These are phyloP conservation scores for Fraxinus pennsylvanica DNA, from an alignment of 257 asterid genomes.

Conservation along the genomic window DNA sequence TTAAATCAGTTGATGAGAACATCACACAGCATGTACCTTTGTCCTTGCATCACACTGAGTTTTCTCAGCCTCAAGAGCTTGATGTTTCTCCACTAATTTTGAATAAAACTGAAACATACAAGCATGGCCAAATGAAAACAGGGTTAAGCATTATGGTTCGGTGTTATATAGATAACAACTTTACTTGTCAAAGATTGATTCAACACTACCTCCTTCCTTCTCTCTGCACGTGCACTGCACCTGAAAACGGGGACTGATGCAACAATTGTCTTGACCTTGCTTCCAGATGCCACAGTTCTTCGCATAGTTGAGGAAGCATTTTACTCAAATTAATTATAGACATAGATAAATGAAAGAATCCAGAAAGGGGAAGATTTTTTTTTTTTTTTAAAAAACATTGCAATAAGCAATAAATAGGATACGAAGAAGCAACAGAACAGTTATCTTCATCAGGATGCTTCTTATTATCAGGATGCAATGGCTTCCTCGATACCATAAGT, in stretches of 20 bases:
- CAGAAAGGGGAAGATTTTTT: neutral
- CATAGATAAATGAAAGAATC: slow-evolving; percentile 6
- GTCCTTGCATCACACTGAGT: slow-evolving; percentile 63
- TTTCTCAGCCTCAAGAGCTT: slow-evolving; percentile 78
- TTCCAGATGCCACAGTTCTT: slow-evolving; percentile 48
- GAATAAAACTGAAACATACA: slow-evolving; percentile 53
- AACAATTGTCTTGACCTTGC: slow-evolving; percentile 56
- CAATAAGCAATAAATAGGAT: slow-evolving; percentile 41
- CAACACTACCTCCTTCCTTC: slow-evolving; percentile 72
- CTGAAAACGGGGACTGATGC: slow-evolving; percentile 67
- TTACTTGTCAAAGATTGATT: slow-evolving; percentile 5
- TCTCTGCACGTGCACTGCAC: slow-evolving; percentile 78
- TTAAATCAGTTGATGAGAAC: neutral
- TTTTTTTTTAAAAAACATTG: neutral
- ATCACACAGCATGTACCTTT: slow-evolving; percentile 49
- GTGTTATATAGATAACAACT: slow-evolving; percentile 5
- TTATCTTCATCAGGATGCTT: slow-evolving; percentile 74
- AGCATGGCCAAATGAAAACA: slow-evolving; percentile 15
- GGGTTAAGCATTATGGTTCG: neutral
- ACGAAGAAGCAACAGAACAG: slow-evolving; percentile 64
- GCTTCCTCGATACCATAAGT: slow-evolving; percentile 54
- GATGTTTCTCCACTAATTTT: slow-evolving; percentile 81
- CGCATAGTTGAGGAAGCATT: slow-evolving; percentile 35
- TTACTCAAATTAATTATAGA: slow-evolving; percentile 21
- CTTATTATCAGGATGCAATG: slow-evolving; percentile 68